phyloP scores from a whole-genome alignment of 2,329 filamentous ascomycete species.

The Lachnellula suecica region DNA sequence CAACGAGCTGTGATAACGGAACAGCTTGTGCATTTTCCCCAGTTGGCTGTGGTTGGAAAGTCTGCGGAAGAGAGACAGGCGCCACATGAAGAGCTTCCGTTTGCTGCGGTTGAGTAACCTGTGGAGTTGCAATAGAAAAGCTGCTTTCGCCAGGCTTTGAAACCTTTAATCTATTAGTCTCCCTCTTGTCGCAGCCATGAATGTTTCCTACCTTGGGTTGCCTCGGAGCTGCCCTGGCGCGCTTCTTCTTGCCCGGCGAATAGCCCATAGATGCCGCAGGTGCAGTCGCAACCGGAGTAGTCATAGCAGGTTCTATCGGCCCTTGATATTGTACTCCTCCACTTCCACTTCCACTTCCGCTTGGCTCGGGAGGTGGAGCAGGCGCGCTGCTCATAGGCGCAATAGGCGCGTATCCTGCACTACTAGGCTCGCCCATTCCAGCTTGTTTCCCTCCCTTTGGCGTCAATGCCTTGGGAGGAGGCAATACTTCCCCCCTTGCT shows the following conservation, averaged over 20 bases:
- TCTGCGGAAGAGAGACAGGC: no score
- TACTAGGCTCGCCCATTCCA: slow-evolving; percentile 11
- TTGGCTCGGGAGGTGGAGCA: no score
- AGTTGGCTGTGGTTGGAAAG: slow-evolving; percentile 1
- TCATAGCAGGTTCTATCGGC: slow-evolving; percentile 3
- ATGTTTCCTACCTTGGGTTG: slow-evolving; percentile 17
- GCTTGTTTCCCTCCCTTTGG: slow-evolving; percentile 5
- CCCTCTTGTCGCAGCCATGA: not conserved
- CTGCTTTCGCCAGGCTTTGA: slow-evolving; percentile 21
- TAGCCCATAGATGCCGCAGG: slow-evolving; percentile 3
- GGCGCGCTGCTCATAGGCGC: slow-evolving; percentile 8
- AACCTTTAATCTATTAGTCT: slow-evolving; percentile 5
- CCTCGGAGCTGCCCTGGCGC: slow-evolving; percentile 15
- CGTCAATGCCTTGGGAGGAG: slow-evolving; percentile 14
- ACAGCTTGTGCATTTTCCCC: not conserved
- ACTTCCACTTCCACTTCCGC: no score
- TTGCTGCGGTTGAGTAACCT: slow-evolving; percentile 1
- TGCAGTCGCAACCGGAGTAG: not conserved
- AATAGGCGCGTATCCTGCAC: slow-evolving; percentile 9
- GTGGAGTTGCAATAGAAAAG: slow-evolving; percentile 12
- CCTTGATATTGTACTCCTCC: slow-evolving; percentile 12
- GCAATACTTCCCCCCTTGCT: slow-evolving; percentile 26
- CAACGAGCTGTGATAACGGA: not conserved
- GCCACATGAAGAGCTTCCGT: no score
- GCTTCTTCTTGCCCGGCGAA: slow-evolving; percentile 23